Conservation (phyloP, 805 yeast genomes). For the Sugiyamaella valdiviana region DNA sequence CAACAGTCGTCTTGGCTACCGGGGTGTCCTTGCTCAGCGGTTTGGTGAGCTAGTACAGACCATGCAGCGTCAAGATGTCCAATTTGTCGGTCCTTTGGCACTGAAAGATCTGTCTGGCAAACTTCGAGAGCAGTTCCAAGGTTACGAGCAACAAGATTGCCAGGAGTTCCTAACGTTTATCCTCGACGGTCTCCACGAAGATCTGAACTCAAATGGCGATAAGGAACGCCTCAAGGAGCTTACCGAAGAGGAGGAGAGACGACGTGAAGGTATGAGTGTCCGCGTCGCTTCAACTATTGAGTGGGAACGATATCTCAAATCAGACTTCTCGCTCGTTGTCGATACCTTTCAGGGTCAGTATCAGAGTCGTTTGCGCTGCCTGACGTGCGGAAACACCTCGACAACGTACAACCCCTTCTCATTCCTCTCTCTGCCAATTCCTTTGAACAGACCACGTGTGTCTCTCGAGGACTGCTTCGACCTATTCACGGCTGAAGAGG, state of each 20-base stretch:
- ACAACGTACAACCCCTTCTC: conserved; percentile 84
- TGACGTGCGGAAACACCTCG: conserved; percentile 66
- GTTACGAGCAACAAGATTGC: conserved; percentile 76
- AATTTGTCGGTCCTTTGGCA: conserved; percentile 50
- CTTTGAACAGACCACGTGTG: conserved; percentile 37
- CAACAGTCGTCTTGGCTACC: conserved; percentile 68
- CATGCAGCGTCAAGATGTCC: conserved; percentile 45
- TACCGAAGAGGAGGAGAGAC: conserved; percentile 62
- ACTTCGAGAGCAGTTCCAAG: conserved; percentile 56
- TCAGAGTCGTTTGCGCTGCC: conserved; percentile 68
- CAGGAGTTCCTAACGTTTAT: conserved; percentile 73
- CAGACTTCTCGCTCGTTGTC: conserved; percentile 73
- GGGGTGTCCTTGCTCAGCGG: conserved; percentile 66
- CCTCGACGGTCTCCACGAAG: conserved; percentile 76
- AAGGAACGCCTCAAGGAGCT: conserved; percentile 51
- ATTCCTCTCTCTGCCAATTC: conserved; percentile 73
- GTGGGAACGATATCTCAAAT: conserved; percentile 81
- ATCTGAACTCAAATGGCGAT: conserved; percentile 61
- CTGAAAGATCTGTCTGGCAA: conserved; percentile 67
- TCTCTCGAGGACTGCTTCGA: conserved; percentile 61
- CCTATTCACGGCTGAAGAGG: conserved; percentile 69
- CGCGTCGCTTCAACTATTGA: conserved; percentile 81
- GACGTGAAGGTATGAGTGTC: conserved; percentile 65
- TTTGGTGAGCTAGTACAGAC: conserved; percentile 56
- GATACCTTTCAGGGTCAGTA: conserved; percentile 87